These are phyloP conservation scores for Castanopsis chinensis DNA, from an alignment of 306 rosid species.

Conservation along the genomic window DNA sequence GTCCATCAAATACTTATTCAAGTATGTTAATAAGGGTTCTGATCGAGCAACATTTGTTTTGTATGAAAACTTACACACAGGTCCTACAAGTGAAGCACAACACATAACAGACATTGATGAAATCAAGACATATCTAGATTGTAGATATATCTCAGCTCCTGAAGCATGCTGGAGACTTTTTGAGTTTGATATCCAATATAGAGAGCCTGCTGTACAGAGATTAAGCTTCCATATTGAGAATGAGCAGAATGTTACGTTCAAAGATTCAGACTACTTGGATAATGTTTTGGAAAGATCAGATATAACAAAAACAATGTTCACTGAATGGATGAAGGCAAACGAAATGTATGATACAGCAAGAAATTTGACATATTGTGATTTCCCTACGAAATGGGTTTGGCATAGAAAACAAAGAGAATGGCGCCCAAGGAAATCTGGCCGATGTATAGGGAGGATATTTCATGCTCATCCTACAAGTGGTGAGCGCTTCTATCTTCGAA, in stretches of 20 bases:
- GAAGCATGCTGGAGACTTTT: background rate
- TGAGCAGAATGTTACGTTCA: background rate
- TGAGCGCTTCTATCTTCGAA: no score
- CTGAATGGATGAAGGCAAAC: no score
- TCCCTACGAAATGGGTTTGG: no score
- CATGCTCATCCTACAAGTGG: no score
- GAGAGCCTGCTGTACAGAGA: background rate
- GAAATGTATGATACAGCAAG: no score
- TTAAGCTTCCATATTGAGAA: no score
- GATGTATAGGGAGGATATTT: no score
- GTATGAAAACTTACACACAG: background rate
- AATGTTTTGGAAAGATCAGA: no score
- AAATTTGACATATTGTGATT: no score
- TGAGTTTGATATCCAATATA: background rate
- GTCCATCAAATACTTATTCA: background rate
- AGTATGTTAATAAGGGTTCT: background rate
- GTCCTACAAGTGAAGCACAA: background rate
- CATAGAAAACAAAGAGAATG: no score
- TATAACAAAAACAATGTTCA: no score
- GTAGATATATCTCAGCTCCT: background rate
- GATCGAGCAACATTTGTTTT: background rate
- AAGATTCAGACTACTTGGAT: background rate
- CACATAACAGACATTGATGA: background rate
- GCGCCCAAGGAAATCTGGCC: no score
- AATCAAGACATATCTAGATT: background rate